phyloP scores from a whole-genome alignment of 2,329 filamentous ascomycete species.

The Colletotrichum euphorbiae region DNA sequence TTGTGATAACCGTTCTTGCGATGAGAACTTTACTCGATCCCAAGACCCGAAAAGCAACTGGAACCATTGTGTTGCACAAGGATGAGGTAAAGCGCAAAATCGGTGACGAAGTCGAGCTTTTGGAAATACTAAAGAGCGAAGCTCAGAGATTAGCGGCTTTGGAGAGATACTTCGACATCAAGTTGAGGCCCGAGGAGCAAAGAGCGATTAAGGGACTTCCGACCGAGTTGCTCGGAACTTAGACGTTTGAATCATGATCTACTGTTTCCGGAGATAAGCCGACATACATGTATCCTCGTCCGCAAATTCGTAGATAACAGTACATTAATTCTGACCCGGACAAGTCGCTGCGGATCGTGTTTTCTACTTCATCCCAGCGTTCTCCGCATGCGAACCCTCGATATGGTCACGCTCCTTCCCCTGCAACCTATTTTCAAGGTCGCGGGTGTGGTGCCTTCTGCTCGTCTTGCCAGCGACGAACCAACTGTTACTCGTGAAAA shows the following conservation, averaged over 20 bases:
- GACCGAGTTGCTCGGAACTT: constrained; percentile 36
- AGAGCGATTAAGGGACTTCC: constrained; percentile 58
- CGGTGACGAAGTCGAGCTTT: constrained; percentile 52
- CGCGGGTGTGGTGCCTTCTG: not conserved
- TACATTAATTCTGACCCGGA: too few relatives aligned
- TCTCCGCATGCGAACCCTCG: constrained; percentile 4
- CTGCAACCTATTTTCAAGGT: constrained; percentile 14
- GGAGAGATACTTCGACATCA: constrained; percentile 61
- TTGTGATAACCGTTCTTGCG: constrained; percentile 52
- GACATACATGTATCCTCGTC: too few relatives aligned
- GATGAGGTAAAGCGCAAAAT: constrained; percentile 58
- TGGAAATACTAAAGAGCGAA: constrained; percentile 59
- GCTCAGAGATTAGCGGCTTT: constrained; percentile 61
- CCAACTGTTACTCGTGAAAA: constrained; percentile 73
- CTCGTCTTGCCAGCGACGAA: constrained; percentile 59
- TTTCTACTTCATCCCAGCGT: not conserved
- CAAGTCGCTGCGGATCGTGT: too few relatives aligned
- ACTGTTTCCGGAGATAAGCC: too few relatives aligned
- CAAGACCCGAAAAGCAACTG: constrained; percentile 43
- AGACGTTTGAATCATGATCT: not conserved
- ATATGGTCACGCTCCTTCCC: constrained; percentile 1
- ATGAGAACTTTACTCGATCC: constrained; percentile 46
- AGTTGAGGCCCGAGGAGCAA: constrained; percentile 58
- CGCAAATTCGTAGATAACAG: too few relatives aligned
- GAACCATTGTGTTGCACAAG: constrained; percentile 57